phyloP scores from a whole-genome alignment of 2,329 filamentous ascomycete genomes.

The Fusarium metavorans region DNA sequence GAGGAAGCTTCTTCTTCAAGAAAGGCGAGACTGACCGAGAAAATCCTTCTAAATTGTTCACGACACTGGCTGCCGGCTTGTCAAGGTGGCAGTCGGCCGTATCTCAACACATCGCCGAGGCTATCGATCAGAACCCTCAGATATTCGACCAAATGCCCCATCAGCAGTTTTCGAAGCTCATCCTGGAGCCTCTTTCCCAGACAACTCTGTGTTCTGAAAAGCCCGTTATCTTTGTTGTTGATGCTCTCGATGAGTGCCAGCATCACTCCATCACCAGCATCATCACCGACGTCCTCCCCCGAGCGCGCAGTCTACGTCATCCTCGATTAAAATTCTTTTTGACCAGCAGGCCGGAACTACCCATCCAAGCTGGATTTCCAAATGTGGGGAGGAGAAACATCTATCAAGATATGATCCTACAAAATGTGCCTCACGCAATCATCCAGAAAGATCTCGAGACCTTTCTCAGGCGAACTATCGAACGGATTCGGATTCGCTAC shows the following conservation, averaged over 20 bases:
- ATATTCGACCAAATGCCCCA: conserved; percentile 44
- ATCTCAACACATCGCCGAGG: conserved; percentile 39
- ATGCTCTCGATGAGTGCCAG: conserved; percentile 48
- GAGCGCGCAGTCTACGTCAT: conserved; percentile 22
- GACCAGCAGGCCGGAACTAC: conserved; percentile 57
- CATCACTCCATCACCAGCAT: conserved; percentile 46
- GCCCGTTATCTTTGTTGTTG: conserved; percentile 49
- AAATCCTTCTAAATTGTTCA: conserved; percentile 51
- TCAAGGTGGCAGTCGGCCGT: conserved; percentile 44
- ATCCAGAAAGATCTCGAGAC: conserved; percentile 6
- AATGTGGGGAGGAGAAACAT: background rate
- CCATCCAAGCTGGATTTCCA: conserved; percentile 52
- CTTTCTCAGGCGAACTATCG: background rate
- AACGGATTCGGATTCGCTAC: background rate
- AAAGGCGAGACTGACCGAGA: conserved; percentile 54
- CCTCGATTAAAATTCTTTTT: conserved; percentile 51
- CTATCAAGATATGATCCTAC: conserved; percentile 27
- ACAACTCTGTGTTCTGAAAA: background rate
- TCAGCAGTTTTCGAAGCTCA: conserved; percentile 55
- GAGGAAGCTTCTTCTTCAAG: conserved; percentile 43
- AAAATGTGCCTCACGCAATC: conserved; percentile 29
- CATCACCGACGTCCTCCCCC: conserved; percentile 45
- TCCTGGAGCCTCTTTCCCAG: conserved; percentile 50
- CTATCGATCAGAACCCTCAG: conserved; percentile 47
- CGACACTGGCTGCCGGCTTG: conserved; percentile 55